phyloP scores from a whole-genome alignment of 164 flowering plant genomes.

The Aristolochia contorta region DNA sequence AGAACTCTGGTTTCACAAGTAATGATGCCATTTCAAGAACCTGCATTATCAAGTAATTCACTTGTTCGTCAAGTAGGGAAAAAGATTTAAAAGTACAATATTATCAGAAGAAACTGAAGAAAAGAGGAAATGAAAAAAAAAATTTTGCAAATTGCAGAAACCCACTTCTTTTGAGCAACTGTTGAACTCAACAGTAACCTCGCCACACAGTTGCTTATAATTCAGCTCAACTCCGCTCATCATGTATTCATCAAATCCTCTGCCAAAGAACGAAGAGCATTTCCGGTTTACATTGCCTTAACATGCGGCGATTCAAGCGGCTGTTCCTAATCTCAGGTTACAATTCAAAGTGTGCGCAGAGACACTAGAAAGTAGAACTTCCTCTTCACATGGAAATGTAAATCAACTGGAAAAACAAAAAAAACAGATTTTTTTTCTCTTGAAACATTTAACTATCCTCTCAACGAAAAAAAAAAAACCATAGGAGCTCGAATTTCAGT shows the following conservation, averaged over 20 bases:
- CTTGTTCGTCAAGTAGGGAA: not conserved
- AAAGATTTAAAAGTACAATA: not conserved
- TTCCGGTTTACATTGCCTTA: no score
- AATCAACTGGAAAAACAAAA: not conserved
- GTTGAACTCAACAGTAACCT: conserved; percentile 72
- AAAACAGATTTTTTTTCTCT: not conserved
- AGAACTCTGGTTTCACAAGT: conserved; percentile 40
- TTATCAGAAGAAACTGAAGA: not conserved
- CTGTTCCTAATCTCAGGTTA: not conserved
- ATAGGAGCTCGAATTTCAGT: no score
- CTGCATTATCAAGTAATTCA: conserved; percentile 19
- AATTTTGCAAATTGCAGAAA: not conserved
- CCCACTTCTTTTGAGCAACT: conserved; percentile 86
- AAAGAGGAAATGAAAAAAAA: not conserved
- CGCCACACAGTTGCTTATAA: conserved; percentile 78
- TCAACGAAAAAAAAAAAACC: no score
- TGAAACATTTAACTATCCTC: no score
- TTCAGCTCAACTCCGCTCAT: conserved; percentile 53
- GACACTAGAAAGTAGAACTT: not conserved
- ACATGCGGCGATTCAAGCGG: no score
- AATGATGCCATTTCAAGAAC: conserved; percentile 67
- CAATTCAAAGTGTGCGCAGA: not conserved
- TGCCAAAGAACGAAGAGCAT: conserved; percentile 15
- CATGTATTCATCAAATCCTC: conserved; percentile 86
- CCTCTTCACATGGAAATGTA: not conserved